These are phyloP conservation scores for Kodamaea leandrae DNA, from an alignment of 805 yeast species.

Conservation along the genomic window DNA sequence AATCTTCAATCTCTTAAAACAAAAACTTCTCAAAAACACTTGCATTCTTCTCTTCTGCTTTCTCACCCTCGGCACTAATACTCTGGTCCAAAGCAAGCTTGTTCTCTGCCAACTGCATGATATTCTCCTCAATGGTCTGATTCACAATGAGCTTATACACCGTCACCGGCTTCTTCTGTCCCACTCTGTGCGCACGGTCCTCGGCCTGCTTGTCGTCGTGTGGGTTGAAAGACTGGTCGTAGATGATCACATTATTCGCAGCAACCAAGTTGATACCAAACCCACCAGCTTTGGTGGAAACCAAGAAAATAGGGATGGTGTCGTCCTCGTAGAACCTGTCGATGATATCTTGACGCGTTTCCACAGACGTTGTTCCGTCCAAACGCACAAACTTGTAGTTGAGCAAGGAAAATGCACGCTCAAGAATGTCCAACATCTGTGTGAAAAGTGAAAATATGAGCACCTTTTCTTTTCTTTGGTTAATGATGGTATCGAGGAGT, in stretches of 20 bases:
- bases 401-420: constrained; percentile 62
- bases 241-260: constrained; percentile 88
- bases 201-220: constrained; percentile 99
- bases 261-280: constrained; percentile 96
- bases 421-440: constrained; percentile 85
- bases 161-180: constrained; percentile 80
- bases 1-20: too few relatives aligned
- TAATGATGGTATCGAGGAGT: constrained; percentile 56
- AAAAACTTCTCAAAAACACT: constrained; percentile 50
- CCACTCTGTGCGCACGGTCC: constrained; percentile 97
- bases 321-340: constrained; percentile 84
- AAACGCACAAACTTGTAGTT: constrained; percentile 73
- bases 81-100: constrained; percentile 80
- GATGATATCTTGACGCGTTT: constrained; percentile 85
- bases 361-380: constrained; percentile 94
- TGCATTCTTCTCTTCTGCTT: constrained; percentile 51
- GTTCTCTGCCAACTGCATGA: constrained; percentile 80
- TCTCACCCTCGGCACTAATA: constrained; percentile 47
- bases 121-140: constrained; percentile 85
- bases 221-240: constrained; percentile 94
- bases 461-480: constrained; percentile 60
- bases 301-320: constrained; percentile 76
- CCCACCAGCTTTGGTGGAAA: constrained; percentile 97
- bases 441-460: constrained; percentile 90
- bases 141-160: constrained; percentile 73